These are phyloP conservation scores for Albophoma yamanashiensis DNA, from an alignment of 2,329 filamentous ascomycete genomes.

Conservation along the genomic window DNA sequence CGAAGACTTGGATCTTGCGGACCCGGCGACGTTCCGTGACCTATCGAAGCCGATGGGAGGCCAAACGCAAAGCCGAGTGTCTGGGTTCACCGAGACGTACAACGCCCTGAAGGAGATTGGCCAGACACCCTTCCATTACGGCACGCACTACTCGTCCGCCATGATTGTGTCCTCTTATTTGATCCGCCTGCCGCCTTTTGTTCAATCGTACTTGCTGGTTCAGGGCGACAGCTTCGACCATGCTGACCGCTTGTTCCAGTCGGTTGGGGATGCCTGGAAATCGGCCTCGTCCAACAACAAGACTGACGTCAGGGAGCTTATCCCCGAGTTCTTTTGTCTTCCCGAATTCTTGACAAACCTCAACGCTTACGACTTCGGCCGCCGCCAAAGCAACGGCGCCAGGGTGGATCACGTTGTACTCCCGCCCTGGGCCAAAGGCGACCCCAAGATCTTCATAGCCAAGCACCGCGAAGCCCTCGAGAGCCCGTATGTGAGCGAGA, in stretches of 20 bases:
- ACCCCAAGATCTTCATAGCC: constrained; percentile 88
- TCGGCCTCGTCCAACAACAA: constrained; percentile 85
- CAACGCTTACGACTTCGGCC: constrained; percentile 89
- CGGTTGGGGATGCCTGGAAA: constrained; percentile 80
- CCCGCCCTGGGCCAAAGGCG: constrained; percentile 95
- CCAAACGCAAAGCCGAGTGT: constrained; percentile 65
- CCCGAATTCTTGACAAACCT: constrained; percentile 92
- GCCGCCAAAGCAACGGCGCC: constrained; percentile 68
- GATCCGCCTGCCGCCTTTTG: constrained; percentile 89
- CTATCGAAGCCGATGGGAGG: constrained; percentile 94
- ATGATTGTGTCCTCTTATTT: constrained; percentile 98
- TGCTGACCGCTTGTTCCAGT: constrained; percentile 90
- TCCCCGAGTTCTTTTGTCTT: constrained; percentile 94
- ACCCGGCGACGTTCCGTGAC: constrained; percentile 81
- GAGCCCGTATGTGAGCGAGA: constrained; percentile 81
- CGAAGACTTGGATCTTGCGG: constrained; percentile 75
- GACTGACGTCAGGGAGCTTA: constrained; percentile 88
- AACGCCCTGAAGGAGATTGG: constrained; percentile 84
- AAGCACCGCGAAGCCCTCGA: constrained; percentile 95
- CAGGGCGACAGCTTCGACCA: constrained; percentile 97
- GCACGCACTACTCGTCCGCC: constrained; percentile 95
- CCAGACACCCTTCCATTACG: constrained; percentile 90
- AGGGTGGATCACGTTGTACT: constrained; percentile 77
- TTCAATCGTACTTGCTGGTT: constrained; percentile 86
- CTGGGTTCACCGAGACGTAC: constrained; percentile 75